Conservation (phyloP, 768 basidiomycete species). For the Mycena amicta region DNA sequence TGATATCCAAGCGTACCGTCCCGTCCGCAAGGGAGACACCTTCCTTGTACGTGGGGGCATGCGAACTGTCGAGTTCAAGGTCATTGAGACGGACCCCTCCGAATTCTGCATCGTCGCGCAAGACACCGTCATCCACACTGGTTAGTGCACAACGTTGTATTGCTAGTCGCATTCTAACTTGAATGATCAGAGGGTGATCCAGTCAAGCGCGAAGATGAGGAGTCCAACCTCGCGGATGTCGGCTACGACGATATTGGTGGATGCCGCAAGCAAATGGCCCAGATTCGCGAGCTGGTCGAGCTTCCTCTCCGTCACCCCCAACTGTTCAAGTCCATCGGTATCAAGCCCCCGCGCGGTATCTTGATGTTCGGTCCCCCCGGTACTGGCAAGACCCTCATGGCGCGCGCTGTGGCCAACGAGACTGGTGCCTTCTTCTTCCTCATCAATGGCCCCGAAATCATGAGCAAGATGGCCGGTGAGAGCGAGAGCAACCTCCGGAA, state of each 20-base stretch:
- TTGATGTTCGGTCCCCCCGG: slow-evolving; percentile 98
- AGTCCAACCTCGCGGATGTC: slow-evolving; percentile 93
- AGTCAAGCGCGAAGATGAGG: slow-evolving; percentile 98
- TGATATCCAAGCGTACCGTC: slow-evolving; percentile 71
- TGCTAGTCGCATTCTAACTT: slow-evolving; percentile 3
- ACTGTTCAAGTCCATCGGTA: slow-evolving; percentile 99
- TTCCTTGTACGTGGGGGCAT: slow-evolving; percentile 99
- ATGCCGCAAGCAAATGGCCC: slow-evolving; percentile 99
- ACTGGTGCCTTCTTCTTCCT: slow-evolving; percentile 99
- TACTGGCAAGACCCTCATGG: slow-evolving; percentile 99
- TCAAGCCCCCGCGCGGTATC: slow-evolving; percentile 98
- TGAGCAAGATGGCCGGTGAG: slow-evolving; percentile 99
- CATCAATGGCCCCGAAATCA: slow-evolving; percentile 99
- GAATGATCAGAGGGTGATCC: slow-evolving; percentile 85
- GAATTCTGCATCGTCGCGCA: slow-evolving; percentile 99
- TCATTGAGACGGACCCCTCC: slow-evolving; percentile 96
- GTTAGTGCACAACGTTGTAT: slow-evolving; percentile 35
- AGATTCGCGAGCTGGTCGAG: slow-evolving; percentile 98
- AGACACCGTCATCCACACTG: slow-evolving; percentile 96
- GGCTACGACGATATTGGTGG: slow-evolving; percentile 99
- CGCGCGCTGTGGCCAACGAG: slow-evolving; percentile 98
- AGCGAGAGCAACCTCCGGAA: slow-evolving; percentile 96
- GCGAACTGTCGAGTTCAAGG: slow-evolving; percentile 99
- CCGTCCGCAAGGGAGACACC: slow-evolving; percentile 95
- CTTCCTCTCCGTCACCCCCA: slow-evolving; percentile 97